phyloP scores from a whole-genome alignment of 1,284 basidiomycete genomes.

The Cryptococcus deneoformans region DNA sequence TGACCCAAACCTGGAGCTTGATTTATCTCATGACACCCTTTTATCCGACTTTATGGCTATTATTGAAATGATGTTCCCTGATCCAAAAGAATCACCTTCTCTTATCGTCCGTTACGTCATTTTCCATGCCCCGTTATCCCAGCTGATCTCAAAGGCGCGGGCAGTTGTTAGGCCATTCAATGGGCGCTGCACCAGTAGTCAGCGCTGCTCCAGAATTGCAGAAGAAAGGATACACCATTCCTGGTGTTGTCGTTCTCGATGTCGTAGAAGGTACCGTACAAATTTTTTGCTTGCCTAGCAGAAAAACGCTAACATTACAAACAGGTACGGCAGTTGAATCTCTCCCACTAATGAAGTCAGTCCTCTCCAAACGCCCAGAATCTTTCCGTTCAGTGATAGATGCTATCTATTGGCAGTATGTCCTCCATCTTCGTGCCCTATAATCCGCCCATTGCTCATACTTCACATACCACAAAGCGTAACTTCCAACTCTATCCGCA shows the following conservation, averaged over 20 bases:
- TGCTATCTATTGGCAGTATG: conserved; percentile 94
- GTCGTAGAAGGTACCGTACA: conserved; percentile 75
- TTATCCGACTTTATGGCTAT: conserved; percentile 68
- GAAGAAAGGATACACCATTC: conserved; percentile 64
- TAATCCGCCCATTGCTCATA: neutral
- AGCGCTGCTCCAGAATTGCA: conserved; percentile 66
- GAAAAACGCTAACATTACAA: conserved; percentile 34
- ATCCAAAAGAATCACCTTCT: conserved; percentile 61
- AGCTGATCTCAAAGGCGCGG: conserved; percentile 2
- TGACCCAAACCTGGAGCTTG: conserved; percentile 53
- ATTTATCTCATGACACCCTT: conserved; percentile 70
- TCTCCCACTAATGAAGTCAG: conserved; percentile 81
- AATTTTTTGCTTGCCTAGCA: conserved; percentile 29
- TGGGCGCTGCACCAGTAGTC: conserved; percentile 86
- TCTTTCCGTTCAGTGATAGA: conserved; percentile 79
- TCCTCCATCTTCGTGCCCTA: conserved; percentile 24
- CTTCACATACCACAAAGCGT: conserved; percentile 53
- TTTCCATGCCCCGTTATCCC: neutral
- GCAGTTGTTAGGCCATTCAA: conserved; percentile 82
- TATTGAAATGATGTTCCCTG: conserved; percentile 65
- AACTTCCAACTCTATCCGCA: conserved; percentile 72
- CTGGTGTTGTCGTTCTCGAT: conserved; percentile 86
- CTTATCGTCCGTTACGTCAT: conserved; percentile 61
- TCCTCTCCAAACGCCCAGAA: conserved; percentile 80
- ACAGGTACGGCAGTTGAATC: conserved; percentile 86